Base-by-base conservation (phyloP, 2,329 filamentous ascomycete species). In the Sclerotinia borealis region DNA sequence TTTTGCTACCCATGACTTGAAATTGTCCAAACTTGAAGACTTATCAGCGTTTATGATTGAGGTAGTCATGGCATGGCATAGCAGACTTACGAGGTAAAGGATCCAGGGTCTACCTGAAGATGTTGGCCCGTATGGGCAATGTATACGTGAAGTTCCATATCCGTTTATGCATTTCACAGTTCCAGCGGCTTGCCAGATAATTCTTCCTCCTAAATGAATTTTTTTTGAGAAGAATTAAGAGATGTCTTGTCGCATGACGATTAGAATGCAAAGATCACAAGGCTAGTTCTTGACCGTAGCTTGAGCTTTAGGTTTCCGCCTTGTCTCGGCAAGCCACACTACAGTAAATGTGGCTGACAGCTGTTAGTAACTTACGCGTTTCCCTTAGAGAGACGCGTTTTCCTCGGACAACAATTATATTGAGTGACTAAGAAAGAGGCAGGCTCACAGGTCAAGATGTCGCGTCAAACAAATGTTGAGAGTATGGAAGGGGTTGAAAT, bases 121-220 rank as follows among this genome's bases (percentile, higher is more conserved):
- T 89, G 88, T 82, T 92, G 88, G 81, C 93, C 93, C 78, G 90
- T 92, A 80, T 96, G 93, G 83, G 92, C 92, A 75, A 96, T 88
- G 81, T 92, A 91, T 78, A 96, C 88, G 80, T 91, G 87, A 76
- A 93, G 85, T 80, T 91, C 90, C 92, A 96, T 96, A 78, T 81
- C 84, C 68, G 34, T 66, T 68, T 59, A 68, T 67, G 71, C 67
- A 60, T 62, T 65, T 70, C 70, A 65, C 72, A 71, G 68, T 67
- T 69, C 58, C 66, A 56, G 58, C 51, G 65, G 68, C 65, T 68
- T 69, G 66, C 66, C 65, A 65, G 66, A 61, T 64, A 48, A 43
- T 55, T 66, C 54, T 61, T 65, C 36, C 22, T 66, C 64, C 58
- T 61, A 37, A 52, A n/a, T n/a, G n/a, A n/a, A n/a, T n/a, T n/a